Percentiles rank a stretch among this genome's conserved stretches.
phyloP scores from a whole-genome alignment of 2,329 filamentous ascomycete genomes.

The Claviceps arundinis region DNA sequence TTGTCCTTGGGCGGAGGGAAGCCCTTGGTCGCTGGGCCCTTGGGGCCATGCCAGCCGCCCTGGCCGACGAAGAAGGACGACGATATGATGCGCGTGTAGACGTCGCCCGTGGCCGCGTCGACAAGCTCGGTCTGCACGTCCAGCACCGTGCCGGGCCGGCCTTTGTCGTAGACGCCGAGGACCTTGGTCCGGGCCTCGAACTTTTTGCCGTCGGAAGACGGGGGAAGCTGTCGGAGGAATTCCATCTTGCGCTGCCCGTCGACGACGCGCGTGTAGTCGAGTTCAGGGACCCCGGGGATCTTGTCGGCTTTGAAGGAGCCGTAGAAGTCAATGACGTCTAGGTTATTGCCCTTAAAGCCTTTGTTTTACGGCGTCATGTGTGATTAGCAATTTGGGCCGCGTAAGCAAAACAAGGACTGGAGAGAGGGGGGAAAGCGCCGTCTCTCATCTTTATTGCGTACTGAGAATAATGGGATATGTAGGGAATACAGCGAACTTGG shows the following conservation, averaged over 20 bases:
- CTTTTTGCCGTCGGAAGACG: conserved; percentile 53
- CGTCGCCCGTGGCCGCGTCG: conserved; percentile 52
- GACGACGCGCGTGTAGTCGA: conserved; percentile 61
- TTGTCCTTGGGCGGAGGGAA: conserved; percentile 64
- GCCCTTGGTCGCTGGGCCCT: conserved; percentile 68
- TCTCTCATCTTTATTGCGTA: conserved; percentile 23
- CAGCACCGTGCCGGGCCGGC: conserved; percentile 66
- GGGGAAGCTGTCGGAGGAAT: conserved; percentile 63
- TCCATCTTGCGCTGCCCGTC: conserved; percentile 74
- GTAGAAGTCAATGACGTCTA: conserved; percentile 79
- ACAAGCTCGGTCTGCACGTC: conserved; percentile 69
- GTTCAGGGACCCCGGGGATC: conserved; percentile 64
- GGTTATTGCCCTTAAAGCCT: conserved; percentile 64
- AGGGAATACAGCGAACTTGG: conserved; percentile 76
- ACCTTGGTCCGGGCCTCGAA: conserved; percentile 71
- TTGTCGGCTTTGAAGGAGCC: conserved; percentile 48
- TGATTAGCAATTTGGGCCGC: too few relatives aligned
- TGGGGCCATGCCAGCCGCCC: conserved; percentile 74
- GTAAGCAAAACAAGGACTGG: not conserved
- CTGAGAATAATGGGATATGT: conserved; percentile 75
- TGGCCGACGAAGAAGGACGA: conserved; percentile 72
- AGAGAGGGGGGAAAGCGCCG: too few relatives aligned
- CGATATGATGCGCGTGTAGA: conserved; percentile 56
- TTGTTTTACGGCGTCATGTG: not conserved
- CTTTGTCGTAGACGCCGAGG: conserved; percentile 81